Evolutionary conservation across 495 filamentous ascomycete genomes (phyloP), one percentile per base, ranked within the genome.

Genomic region (Neurospora tetrasperma): DNA sequence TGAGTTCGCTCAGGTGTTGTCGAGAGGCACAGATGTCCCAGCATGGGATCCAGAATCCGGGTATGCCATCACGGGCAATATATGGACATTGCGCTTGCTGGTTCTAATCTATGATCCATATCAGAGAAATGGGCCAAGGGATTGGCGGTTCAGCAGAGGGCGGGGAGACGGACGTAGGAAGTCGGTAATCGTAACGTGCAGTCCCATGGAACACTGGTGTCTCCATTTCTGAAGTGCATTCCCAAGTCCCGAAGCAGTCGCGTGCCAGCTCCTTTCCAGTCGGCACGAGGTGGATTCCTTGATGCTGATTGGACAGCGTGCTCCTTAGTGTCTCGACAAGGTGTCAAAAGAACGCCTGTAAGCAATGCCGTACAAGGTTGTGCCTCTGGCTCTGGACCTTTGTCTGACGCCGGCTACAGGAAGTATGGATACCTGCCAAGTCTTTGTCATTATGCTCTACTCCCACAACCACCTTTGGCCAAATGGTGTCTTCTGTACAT

Each of bases 211-310:
- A 59, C 48, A 27, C 48, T 59, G 14, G 48, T 59, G 48, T 59
- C 27, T 62, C 54, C 54, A 62, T 62, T 12, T 62, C 54, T 23
- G 54, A 62, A 62, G 54, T 62, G 54, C 54, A 62, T 12, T 62
- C 12, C 6, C 11, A 31, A 62, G 54, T 62, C 54, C 54, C 54
- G 69, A 66, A 42, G 42, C 38, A 75, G 78, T 79, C 78, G 76
- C 76, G 76, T 79, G 78, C 78, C 78, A 78, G 73, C 75, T 78
- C 71, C 74, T 71, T 72, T 77, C 59, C 48, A 69, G 23, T 43
- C 75, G 75, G 76, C 78, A 78, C 77, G 77, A 40, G 78, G 76
- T 75, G 76, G 46, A 70, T 73, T 73, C 8, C 59, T 27, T 9
- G n/a, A 39, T 6, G 20, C 69, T 78, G 78, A 79, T 79, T 78